Base-by-base conservation (phyloP, 441 rosid genomes). In the Dalechampia spathulata region DNA sequence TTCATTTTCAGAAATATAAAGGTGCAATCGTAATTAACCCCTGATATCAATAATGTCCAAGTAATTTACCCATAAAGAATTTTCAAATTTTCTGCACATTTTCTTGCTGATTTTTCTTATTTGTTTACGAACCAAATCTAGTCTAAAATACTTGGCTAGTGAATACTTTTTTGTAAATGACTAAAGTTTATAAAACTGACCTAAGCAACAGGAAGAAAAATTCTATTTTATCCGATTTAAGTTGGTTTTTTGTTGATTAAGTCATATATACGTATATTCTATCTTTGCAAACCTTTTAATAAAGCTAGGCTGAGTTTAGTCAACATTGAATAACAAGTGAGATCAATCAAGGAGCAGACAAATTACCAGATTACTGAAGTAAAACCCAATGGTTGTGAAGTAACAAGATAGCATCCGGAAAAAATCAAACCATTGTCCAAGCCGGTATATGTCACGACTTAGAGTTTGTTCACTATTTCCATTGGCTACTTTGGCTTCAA, bases 381-480 rank as follows among this genome's bases (percentile, higher is more conserved):
- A 94, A 77, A 90, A 90, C 7, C 99, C 97, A 65, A 82, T 81
- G 65, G 99, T 94, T 32, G 99, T 94, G 79, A 90, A 87, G 78
- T 94, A 94, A 71, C 95, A 94, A 28, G 99, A 94, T 22, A 94
- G 70, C 96, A 87, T 87, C 72, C 97, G 80, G 74, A 94, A 94
- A 74, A 94, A 94, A 80, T 94, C 99, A 78, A 90, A 94, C 47
- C 61, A 78, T 59, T 73, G 87, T 49, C 90, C 99, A 62, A 94
- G 93, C 56, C 97, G 85, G 68, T 87, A 75, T 46, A 94, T 77
- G 58, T 94, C 99, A 63, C 99, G 96, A 75, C 95, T 83, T 55
- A 94, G 47, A 28, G 97, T 86, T 74, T 94, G 99, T 61, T 94
- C 99, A 43, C 97, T 86, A 71, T 90, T 94, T 54, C 99, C 97